A percentile compares a stretch with the other conserved stretches of the same genome.
Conservation (phyloP, 441 rosid genomes). For the Eutrema salsugineum region DNA sequence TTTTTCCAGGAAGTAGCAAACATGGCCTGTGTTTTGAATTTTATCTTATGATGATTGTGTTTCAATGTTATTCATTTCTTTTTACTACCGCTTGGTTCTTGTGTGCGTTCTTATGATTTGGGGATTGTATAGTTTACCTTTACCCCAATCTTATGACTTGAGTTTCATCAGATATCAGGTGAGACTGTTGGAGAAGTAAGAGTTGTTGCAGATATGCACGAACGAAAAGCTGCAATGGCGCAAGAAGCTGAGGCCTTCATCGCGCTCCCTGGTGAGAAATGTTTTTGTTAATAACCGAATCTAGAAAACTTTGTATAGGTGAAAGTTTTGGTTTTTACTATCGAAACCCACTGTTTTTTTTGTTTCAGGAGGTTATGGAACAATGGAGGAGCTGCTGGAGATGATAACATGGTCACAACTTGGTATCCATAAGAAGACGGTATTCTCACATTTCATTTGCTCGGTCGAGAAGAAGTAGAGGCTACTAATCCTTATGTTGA, state of each 20-base stretch:
- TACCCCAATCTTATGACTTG: neutral
- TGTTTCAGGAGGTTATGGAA: constrained; percentile 88
- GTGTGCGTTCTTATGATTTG: neutral
- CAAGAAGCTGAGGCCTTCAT: constrained; percentile 89
- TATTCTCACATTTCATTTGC: constrained; percentile 19
- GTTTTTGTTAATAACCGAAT: neutral
- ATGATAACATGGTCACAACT: constrained; percentile 99
- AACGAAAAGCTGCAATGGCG: constrained; percentile 95
- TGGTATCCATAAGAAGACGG: constrained; percentile 94
- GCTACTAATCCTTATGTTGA: neutral
- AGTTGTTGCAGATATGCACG: constrained; percentile 88
- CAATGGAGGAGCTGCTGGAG: constrained; percentile 94
- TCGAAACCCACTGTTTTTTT: neutral
- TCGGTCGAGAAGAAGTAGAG: neutral
- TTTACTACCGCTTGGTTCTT: neutral
- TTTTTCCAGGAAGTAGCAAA: constrained; percentile 6
- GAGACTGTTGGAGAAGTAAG: constrained; percentile 85
- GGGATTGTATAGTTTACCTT: neutral
- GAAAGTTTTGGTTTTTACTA: neutral
- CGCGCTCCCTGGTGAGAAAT: constrained; percentile 81
- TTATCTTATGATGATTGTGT: neutral
- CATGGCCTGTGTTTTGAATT: neutral
- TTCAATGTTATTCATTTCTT: neutral
- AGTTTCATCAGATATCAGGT: constrained; percentile 73
- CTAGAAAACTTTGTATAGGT: neutral